phyloP scores from a whole-genome alignment of 352 stramenopile species.

The Phytopythium aichiense region DNA sequence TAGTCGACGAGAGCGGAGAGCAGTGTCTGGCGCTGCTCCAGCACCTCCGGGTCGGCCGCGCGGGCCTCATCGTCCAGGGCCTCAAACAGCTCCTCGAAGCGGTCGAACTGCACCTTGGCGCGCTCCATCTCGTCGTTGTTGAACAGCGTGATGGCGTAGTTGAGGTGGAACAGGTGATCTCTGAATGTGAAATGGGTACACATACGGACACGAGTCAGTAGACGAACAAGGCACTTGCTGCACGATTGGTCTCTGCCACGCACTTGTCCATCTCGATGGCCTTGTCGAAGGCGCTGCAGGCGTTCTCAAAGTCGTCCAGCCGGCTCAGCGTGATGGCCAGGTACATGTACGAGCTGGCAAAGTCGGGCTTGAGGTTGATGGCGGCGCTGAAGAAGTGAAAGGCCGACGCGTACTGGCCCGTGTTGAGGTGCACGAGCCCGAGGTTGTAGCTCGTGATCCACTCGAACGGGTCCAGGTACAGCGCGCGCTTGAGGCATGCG shows the following conservation, averaged over 20 bases:
- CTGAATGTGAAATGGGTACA: constrained; percentile 17
- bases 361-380: constrained; percentile 88
- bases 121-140: constrained; percentile 89
- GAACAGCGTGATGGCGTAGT: constrained; percentile 87
- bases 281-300: constrained; percentile 90
- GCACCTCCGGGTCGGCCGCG: constrained; percentile 58
- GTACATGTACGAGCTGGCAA: constrained; percentile 92
- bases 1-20: constrained; percentile 63
- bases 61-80: constrained; percentile 63
- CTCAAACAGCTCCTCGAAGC: constrained; percentile 82
- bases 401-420: constrained; percentile 88
- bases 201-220: background rate
- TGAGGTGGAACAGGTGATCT: constrained; percentile 85
- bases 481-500: constrained; percentile 88
- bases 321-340: constrained; percentile 86
- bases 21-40: constrained; percentile 70
- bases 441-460: constrained; percentile 95
- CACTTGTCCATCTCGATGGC: constrained; percentile 86
- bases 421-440: constrained; percentile 91
- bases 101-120: constrained; percentile 77
- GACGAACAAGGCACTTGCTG: too few species aligned
- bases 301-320: constrained; percentile 92
- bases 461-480: constrained; percentile 93
- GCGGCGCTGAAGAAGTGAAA: constrained; percentile 92
- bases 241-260: background rate